Evolutionary conservation across 768 basidiomycete genomes (phyloP), one percentile per base, ranked within the genome.

Genomic region (Tephrocybe sp.): DNA sequence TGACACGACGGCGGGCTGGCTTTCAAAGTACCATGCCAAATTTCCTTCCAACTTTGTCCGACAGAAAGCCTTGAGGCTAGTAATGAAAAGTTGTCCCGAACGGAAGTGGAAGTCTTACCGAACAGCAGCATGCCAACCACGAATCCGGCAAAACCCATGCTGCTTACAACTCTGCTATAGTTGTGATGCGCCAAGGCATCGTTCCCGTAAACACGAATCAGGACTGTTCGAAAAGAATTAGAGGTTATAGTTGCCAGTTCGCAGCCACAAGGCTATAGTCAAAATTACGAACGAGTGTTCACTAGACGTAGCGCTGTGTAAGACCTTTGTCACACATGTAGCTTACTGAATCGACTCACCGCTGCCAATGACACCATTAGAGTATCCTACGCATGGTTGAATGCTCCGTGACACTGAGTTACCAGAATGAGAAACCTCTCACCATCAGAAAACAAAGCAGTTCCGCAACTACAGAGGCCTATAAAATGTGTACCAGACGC

Each of bases 11-110:
- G n/a, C n/a, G n/a, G n/a, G n/a, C n/a, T n/a, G n/a, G n/a, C n/a
- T n/a, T 2, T 30, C 28, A 9, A 59, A 76, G 42, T 50, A 86
- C 84, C 91, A 93, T 93, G 57, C 91, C 91, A 55, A 84, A 86
- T 60, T 92, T 94, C 40, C 86, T 77, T 7, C 92, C 91, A 52
- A 92, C 58, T 65, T 88, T 89, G 66, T 94, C 92, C 11, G 87
- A 87, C 51, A 92, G 71, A 62, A 81, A 89, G 12, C 78, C 77
- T 75, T 12, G 39, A 31, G 8, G 22, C 6, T 1, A 9, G 24
- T 12, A n/a, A 13, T 32, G 5, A 28, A n/a, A 38, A 19, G 19
- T 9, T 18, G 18, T 4, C 16, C 12, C 27, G 16, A 18, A 54
- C 18, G 15, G 13, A 15, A 41, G 18, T 39, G 19, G 9, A 18